Conservation (phyloP, 306 rosid species). For the Quercus rubra region DNA sequence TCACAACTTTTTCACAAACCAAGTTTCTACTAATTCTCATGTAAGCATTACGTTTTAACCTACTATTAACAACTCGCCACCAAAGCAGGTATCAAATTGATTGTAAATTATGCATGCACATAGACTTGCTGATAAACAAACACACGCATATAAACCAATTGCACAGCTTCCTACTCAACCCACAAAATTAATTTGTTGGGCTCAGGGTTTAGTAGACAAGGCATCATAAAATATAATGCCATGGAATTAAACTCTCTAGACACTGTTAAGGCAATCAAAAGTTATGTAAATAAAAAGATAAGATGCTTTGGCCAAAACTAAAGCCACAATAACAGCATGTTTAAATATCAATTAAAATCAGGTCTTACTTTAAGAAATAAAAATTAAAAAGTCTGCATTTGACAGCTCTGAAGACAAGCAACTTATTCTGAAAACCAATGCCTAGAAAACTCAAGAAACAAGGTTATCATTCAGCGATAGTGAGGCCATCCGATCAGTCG, state of each 20-base stretch:
- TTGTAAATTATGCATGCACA: too few relatives aligned
- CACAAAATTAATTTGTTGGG: neutral
- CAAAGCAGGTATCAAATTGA: too few relatives aligned
- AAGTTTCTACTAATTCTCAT: too few relatives aligned
- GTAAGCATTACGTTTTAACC: too few relatives aligned
- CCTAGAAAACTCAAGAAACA: conserved; percentile 24
- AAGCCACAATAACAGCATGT: neutral
- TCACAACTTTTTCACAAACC: too few relatives aligned
- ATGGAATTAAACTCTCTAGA: too few relatives aligned
- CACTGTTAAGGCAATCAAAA: neutral
- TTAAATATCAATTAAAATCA: neutral
- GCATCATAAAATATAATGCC: neutral
- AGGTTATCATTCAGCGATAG: conserved; percentile 54
- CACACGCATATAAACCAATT: neutral
- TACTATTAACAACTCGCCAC: too few relatives aligned
- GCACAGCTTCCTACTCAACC: neutral
- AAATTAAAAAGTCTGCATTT: neutral
- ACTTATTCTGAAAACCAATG: neutral
- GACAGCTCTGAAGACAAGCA: neutral
- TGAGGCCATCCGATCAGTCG: conserved; percentile 55
- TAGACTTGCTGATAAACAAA: too few relatives aligned
- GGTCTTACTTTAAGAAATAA: neutral
- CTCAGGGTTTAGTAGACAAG: neutral
- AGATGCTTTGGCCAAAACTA: neutral
- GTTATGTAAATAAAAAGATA: neutral